Base-by-base conservation (phyloP, 495 filamentous ascomycete species). In the Lophiotrema nucula region DNA sequence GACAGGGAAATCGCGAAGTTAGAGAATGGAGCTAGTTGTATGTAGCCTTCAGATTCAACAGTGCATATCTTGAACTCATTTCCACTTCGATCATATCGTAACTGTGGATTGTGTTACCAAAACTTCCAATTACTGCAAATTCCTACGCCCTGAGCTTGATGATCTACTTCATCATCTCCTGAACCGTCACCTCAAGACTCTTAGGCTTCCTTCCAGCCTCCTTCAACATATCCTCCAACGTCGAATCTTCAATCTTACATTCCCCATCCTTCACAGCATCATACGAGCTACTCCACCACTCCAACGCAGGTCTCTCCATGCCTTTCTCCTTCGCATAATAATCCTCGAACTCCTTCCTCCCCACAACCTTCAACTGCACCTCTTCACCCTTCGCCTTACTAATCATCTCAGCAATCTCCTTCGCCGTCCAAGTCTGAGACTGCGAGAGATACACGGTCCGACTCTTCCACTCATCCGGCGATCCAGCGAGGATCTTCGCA, bases 231-330 rank as follows among this genome's bases (percentile, higher is more conserved):
- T 53, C 52, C 53, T 76, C 70, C 37, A 79, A 49, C 37, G 70
- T 72, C 1, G 54, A 38, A 52, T 80, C 75, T 13, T 73, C 58
- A 33, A 77, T 70, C 24, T 66, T 43, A 45, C 73, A 77, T 68
- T 78, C 76, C 1, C 72, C 69, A 22, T 70, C 64, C 47, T 67
- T 62, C 53, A 79, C 28, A 31, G 75, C 76, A 53, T 69, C 71
- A 48, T 78, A 80, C 35, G 70, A 73, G 38, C 69, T 69, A 21
- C 38, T 66, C 77, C 76, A 78, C 77, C 76, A 80, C 48, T 60
- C 66, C 4, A 78, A 71, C 27, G 57, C 58, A 5, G 41, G 47
- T 53, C 46, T 57, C 12, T 72, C 67, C 69, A 56, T 62, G 1
- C 72, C 73, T 56, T 57, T 59, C 24, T 72, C 66, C 39, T 65